phyloP scores from a whole-genome alignment of 192 early-diverging fungal genomes.

The Entophlyctis luteolus region DNA sequence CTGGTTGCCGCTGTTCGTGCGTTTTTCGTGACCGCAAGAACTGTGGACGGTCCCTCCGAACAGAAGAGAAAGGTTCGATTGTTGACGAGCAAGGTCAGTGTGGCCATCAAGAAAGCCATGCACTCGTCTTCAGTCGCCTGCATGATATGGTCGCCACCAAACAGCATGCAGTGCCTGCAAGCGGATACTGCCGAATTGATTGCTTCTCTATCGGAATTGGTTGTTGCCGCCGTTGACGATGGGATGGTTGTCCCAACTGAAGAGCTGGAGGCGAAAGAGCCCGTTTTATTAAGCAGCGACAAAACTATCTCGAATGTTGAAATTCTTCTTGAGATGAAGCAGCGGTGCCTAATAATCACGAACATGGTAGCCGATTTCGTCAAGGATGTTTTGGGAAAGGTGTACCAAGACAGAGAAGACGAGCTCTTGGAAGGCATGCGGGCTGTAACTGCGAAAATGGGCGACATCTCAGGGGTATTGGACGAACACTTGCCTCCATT shows the following conservation, averaged over 20 bases:
- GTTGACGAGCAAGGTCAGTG: constrained; percentile 74
- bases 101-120: constrained; percentile 38
- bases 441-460: constrained; percentile 48
- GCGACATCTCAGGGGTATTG: constrained; percentile 42
- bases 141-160: constrained; percentile 54
- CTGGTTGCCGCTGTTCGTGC: constrained; percentile 52
- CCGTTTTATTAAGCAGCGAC: no score
- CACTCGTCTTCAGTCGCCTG: constrained; percentile 43
- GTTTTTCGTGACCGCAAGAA: constrained; percentile 48
- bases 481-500: constrained; percentile 52
- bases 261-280: no score
- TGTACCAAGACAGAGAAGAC: constrained; percentile 13
- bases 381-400: constrained; percentile 5
- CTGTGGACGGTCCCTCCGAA: constrained; percentile 33
- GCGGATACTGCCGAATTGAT: constrained; percentile 72
- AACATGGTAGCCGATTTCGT: constrained; percentile 27
- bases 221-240: constrained; percentile 59
- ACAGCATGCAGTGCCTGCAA: constrained; percentile 72
- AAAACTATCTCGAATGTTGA: constrained; percentile 42
- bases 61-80: constrained; percentile 58
- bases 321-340: constrained; percentile 40
- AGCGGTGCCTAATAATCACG: constrained; percentile 15
- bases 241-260: constrained; percentile 38
- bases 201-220: constrained; percentile 70
- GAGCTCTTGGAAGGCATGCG: constrained; percentile 35